These are phyloP conservation scores for Trichocladium antarcticum DNA, from an alignment of 495 filamentous ascomycete genomes.

Conservation along the genomic window DNA sequence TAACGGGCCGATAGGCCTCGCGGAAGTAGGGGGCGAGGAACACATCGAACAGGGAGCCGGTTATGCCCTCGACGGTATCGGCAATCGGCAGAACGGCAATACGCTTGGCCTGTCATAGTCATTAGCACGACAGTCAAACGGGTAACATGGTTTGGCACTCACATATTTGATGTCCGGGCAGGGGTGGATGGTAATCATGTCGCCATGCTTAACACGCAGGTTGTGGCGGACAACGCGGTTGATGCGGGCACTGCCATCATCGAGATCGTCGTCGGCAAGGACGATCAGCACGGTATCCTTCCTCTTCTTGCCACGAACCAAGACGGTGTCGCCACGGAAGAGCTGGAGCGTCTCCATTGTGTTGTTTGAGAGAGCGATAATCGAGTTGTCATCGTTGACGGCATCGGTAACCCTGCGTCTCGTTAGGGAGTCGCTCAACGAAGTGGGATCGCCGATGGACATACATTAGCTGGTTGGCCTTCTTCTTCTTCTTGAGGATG, in stretches of 20 bases:
- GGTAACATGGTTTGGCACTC: constrained; percentile 27
- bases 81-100: constrained; percentile 97
- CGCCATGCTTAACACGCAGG: constrained; percentile 94
- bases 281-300: constrained; percentile 98
- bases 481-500: constrained; percentile 99
- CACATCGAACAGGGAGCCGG: constrained; percentile 95
- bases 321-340: constrained; percentile 94
- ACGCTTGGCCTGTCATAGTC: constrained; percentile 70
- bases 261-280: constrained; percentile 91
- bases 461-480: constrained; percentile 96
- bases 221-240: constrained; percentile 98
- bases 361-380: constrained; percentile 95
- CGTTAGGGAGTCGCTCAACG: constrained; percentile 24
- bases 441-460: constrained; percentile 16
- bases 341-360: constrained; percentile 98
- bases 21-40: constrained; percentile 99
- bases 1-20: constrained; percentile 91
- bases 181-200: constrained; percentile 93
- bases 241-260: constrained; percentile 91
- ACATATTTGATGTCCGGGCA: constrained; percentile 99
- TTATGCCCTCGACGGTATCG: constrained; percentile 94
- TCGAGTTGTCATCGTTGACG: constrained; percentile 97
- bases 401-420: constrained; percentile 80
- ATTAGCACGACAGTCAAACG: not conserved
- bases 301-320: constrained; percentile 98